Evolutionary conservation across 169 alveolate genomes (phyloP).

Genomic region (Plasmodium falciparum): DNA sequence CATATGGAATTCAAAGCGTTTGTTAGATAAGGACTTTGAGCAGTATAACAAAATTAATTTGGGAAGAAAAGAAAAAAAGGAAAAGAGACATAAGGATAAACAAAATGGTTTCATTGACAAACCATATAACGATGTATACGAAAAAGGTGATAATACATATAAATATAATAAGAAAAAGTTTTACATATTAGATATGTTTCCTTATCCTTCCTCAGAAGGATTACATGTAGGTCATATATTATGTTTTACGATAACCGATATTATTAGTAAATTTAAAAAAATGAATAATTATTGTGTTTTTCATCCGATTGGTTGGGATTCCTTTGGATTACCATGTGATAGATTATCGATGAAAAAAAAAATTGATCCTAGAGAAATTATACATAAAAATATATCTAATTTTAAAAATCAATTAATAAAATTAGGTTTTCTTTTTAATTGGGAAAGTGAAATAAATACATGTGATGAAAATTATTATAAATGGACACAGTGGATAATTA

Average conservation of each 20-base stretch:
- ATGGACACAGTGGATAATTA: conserved; percentile 94
- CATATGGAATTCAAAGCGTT: conserved; percentile 47
- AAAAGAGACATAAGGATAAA: not conserved
- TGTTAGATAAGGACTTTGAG: conserved; percentile 53
- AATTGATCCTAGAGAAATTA: conserved; percentile 84
- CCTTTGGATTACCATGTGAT: conserved; percentile 96
- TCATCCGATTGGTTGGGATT: conserved; percentile 96
- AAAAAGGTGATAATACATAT: no score
- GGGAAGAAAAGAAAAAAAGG: not conserved
- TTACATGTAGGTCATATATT: conserved; percentile 95
- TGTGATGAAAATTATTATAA: conserved; percentile 88
- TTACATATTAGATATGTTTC: conserved; percentile 92
- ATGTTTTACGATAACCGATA: conserved; percentile 93
- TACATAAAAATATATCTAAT: conserved; percentile 84
- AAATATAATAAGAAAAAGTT: conserved; percentile 68
- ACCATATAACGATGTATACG: not conserved
- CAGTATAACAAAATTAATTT: conserved; percentile 1
- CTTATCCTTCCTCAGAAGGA: conserved; percentile 94
- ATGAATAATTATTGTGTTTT: conserved; percentile 88
- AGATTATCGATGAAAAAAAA: conserved; percentile 89
- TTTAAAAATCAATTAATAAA: conserved; percentile 89
- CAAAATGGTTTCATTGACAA: not conserved
- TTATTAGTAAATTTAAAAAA: conserved; percentile 90
- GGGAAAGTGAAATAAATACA: conserved; percentile 92
- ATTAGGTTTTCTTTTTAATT: conserved; percentile 92